These are phyloP conservation scores for Phlyctochytrium bullatum DNA, from an alignment of 192 early-diverging fungal species.

Conservation along the genomic window DNA sequence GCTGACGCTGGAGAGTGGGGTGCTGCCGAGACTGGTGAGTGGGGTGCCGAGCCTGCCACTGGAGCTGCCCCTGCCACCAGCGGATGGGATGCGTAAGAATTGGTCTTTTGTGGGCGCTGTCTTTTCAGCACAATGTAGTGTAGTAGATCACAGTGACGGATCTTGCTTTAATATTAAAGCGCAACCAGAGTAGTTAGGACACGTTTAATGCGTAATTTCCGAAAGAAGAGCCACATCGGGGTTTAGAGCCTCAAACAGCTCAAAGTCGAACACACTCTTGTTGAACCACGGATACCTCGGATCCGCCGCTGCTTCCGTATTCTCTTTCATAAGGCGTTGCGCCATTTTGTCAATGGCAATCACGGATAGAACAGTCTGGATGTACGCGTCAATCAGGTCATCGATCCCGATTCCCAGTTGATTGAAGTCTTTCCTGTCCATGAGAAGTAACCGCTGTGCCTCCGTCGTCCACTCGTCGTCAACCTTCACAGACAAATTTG, in stretches of 20 bases:
- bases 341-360: conserved; percentile 85
- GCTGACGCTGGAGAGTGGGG: conserved; percentile 29
- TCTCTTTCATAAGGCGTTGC: conserved; percentile 39
- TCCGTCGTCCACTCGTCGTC: conserved; percentile 82
- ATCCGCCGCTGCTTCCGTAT: conserved; percentile 11
- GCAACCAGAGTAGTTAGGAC: too few species aligned
- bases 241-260: conserved; percentile 52
- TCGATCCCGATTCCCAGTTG: conserved; percentile 80
- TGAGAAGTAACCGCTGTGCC: conserved; percentile 73
- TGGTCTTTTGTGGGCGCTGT: too few species aligned
- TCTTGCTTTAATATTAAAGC: too few species aligned
- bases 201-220: conserved; percentile 39
- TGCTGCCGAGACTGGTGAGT: conserved; percentile 26
- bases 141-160: too few species aligned
- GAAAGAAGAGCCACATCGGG: conserved; percentile 45
- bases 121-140: too few species aligned
- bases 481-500: conserved; percentile 77
- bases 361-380: conserved; percentile 80
- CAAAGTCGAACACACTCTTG: conserved; percentile 44
- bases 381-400: conserved; percentile 84
- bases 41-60: conserved; percentile 23
- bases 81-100: conserved; percentile 5
- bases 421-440: conserved; percentile 92
- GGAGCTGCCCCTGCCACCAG: background rate
- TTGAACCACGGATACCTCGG: conserved; percentile 35